These are phyloP conservation scores for Schizosaccharomyces japonicus DNA, from an alignment of 805 yeast species.

Conservation along the genomic window DNA sequence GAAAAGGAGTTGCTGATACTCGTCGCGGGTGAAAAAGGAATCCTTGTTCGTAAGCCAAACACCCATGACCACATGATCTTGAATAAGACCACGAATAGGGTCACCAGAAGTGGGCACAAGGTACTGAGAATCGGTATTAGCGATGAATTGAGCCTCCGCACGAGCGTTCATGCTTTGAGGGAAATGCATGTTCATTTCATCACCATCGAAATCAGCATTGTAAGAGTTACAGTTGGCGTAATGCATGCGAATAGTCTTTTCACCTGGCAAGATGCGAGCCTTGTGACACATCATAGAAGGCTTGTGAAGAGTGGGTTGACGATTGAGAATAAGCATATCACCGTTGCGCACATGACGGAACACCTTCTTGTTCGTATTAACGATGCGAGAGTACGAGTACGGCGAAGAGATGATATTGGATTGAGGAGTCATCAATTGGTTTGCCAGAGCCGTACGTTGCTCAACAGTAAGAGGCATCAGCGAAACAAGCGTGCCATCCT, in stretches of 20 bases:
- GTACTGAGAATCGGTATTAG: constrained; percentile 92
- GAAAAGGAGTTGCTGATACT: constrained; percentile 79
- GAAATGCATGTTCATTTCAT: constrained; percentile 98
- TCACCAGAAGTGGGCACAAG: constrained; percentile 95
- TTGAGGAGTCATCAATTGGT: constrained; percentile 70
- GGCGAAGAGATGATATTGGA: constrained; percentile 8
- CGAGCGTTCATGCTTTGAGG: constrained; percentile 94
- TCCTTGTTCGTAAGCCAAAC: constrained; percentile 94
- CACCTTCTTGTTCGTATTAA: constrained; percentile 69
- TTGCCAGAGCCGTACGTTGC: constrained; percentile 85
- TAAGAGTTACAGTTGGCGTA: constrained; percentile 98
- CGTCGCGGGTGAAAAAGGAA: constrained; percentile 67
- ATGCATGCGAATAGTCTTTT: constrained; percentile 84
- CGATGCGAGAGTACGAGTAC: constrained; percentile 26
- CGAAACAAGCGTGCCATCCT: constrained; percentile 67
- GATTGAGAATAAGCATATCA: constrained; percentile 91
- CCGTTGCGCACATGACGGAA: constrained; percentile 81
- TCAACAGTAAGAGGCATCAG: constrained; percentile 74
- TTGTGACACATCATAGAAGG: constrained; percentile 99
- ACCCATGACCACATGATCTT: constrained; percentile 96
- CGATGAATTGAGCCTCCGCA: constrained; percentile 84
- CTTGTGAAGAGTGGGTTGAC: constrained; percentile 96
- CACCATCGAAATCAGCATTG: constrained; percentile 98
- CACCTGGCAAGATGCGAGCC: constrained; percentile 90
- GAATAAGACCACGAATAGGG: constrained; percentile 95